Evolutionary conservation across 1,139 yeast genomes (phyloP), one percentile per base, ranked within the genome.

Genomic region (Groenewaldozyma auringiensis): DNA sequence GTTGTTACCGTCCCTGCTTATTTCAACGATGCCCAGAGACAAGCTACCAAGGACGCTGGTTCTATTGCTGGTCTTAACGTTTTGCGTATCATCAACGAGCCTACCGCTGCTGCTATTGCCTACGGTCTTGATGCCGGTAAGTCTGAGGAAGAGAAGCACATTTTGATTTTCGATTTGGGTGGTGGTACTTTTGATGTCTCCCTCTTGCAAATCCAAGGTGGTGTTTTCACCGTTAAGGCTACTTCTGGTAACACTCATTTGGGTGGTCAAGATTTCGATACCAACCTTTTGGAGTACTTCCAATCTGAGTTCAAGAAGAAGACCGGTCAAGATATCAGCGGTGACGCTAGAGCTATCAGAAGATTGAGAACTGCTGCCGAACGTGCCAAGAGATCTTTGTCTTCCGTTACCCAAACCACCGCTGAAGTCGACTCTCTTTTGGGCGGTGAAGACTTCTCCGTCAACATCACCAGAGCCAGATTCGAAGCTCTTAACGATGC

Each of bases 151-250:
- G 92, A 83, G 72, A 86, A 86, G 75, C 83, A 86, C 65, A 94
- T 88, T 49, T 78, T 88, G 64, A 87, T 88, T 62, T 88, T 87
- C 71, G 96, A 88, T 71, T 77, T 88, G 65, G 96, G 96, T 79
- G 96, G 96, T 75, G 96, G 96, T 78, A 88, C 96, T 63, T 88
- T 88, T 70, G 96, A 88, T 84, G 96, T 88, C 48, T 88, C 96
- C 37, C 76, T 88, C 58, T 76, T 88, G 60, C 82, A 92, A 47
- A 88, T 88, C 67, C 95, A 88, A 69, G 95, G 87, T 56, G 96
- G 96, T 78, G 85, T 88, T 59, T 88, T 88, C 69, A 94, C 88
- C 71, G 96, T 88, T 62, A 86, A 87, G 78, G 89, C 96, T 53
- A 88, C 96, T 59, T 96, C 96, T 50, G 96, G 96, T 83, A 96